Conservation (phyloP, 768 basidiomycete species). For the Boletus eberwhitei region DNA sequence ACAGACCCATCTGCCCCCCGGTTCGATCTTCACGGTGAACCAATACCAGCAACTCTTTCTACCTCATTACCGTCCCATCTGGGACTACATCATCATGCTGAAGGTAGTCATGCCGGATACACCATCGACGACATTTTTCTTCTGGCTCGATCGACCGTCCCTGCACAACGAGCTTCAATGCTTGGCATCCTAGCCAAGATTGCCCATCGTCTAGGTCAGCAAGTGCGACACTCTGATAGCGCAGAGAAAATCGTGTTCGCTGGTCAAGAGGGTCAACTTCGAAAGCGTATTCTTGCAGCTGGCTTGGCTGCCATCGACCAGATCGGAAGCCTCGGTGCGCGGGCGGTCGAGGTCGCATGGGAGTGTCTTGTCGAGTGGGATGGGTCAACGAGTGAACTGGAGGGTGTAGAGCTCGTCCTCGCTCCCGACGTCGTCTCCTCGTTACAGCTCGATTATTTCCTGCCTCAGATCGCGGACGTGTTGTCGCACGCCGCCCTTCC, state of each 20-base stretch:
- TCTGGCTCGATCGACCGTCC: constrained; percentile 75
- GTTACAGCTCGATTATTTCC: constrained; percentile 38
- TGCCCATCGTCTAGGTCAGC: constrained; percentile 33
- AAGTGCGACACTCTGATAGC: neutral
- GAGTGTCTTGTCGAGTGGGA: constrained; percentile 71
- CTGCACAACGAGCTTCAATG: constrained; percentile 82
- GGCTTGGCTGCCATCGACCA: constrained; percentile 65
- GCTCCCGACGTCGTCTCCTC: constrained; percentile 18
- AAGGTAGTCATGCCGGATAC: constrained; percentile 75
- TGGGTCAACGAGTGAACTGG: constrained; percentile 20
- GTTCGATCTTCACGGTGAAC: constrained; percentile 76
- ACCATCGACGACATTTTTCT: constrained; percentile 83
- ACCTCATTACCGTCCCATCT: constrained; percentile 72
- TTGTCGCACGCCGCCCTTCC: constrained; percentile 42
- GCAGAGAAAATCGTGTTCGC: constrained; percentile 12
- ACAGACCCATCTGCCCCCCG: constrained; percentile 37
- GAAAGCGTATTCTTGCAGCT: constrained; percentile 62
- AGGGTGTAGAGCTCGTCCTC: constrained; percentile 43
- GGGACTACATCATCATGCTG: constrained; percentile 89
- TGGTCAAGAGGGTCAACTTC: constrained; percentile 40
- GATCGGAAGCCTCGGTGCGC: constrained; percentile 61
- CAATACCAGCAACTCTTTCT: constrained; percentile 55
- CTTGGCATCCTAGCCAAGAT: constrained; percentile 67
- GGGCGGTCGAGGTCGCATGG: constrained; percentile 73
- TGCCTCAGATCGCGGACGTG: constrained; percentile 48